Evolutionary conservation across 2,329 filamentous ascomycete species (phyloP).

Genomic region (Ophiostoma triangulosporum): DNA sequence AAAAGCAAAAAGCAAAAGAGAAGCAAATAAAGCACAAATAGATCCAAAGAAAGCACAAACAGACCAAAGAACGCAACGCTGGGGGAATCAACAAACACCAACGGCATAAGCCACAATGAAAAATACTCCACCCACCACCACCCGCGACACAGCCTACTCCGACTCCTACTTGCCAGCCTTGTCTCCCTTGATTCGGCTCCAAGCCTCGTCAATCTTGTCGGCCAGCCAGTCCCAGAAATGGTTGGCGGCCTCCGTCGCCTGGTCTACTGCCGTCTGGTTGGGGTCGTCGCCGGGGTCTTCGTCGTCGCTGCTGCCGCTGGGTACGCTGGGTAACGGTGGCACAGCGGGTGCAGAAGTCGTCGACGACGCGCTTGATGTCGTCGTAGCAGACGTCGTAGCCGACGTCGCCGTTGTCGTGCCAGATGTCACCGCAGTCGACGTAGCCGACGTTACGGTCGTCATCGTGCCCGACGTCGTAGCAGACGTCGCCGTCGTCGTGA

Average conservation of each 20-base stretch:
- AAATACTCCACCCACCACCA: neutral
- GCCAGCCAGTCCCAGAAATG: slow-evolving; percentile 39
- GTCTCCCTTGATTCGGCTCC: slow-evolving; percentile 28
- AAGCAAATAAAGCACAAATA: too few species aligned
- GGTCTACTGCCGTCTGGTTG: slow-evolving; percentile 19
- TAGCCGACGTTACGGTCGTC: neutral
- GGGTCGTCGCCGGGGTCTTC: neutral
- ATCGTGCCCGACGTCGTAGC: slow-evolving; percentile 17
- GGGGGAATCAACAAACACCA: neutral
- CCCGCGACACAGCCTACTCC: neutral
- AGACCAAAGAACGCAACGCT: too few species aligned
- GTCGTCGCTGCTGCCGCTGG: slow-evolving; percentile 9
- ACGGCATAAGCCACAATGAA: neutral
- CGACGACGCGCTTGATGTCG: neutral
- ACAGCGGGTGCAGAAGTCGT: neutral
- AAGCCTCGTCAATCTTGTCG: slow-evolving; percentile 31
- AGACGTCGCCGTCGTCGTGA: slow-evolving; percentile 23
- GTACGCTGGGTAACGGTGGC: slow-evolving; percentile 13
- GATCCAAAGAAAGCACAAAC: neutral
- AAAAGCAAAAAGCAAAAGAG: neutral
- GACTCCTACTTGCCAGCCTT: neutral
- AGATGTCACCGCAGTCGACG: slow-evolving; percentile 2
- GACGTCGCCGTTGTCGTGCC: slow-evolving; percentile 8
- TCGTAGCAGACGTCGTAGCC: neutral
- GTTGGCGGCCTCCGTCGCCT: slow-evolving; percentile 20